phyloP scores from a whole-genome alignment of 371 early-diverging fungal species.

The Chytridium lagenaria region DNA sequence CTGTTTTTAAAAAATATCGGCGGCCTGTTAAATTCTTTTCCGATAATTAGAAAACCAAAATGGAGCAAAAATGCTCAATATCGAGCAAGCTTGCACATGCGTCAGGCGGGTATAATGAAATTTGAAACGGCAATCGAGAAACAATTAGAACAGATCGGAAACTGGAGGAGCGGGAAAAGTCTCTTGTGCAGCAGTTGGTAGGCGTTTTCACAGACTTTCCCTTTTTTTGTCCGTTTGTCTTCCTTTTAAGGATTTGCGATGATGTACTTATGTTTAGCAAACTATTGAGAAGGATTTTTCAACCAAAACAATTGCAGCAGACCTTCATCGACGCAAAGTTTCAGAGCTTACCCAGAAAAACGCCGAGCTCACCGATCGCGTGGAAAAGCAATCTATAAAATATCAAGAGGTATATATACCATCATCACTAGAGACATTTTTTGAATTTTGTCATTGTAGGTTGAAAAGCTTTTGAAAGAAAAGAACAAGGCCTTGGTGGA shows the following conservation, averaged over 20 bases:
- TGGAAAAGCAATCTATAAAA: slow-evolving; percentile 40
- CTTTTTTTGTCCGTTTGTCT: neutral
- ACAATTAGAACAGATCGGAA: slow-evolving; percentile 81
- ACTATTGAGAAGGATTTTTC: slow-evolving; percentile 57
- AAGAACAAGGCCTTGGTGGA: slow-evolving; percentile 62
- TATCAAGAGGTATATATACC: slow-evolving; percentile 53
- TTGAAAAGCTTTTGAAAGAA: slow-evolving; percentile 56
- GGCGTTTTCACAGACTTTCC: slow-evolving; percentile 12
- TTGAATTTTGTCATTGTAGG: slow-evolving; percentile 5
- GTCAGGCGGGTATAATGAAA: slow-evolving; percentile 65
- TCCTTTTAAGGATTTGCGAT: slow-evolving; percentile 6
- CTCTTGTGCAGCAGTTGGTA: slow-evolving; percentile 68
- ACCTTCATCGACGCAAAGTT: slow-evolving; percentile 56
- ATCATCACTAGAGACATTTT: neutral
- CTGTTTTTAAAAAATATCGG: too few species aligned
- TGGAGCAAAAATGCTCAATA: slow-evolving; percentile 72
- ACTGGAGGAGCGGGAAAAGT: slow-evolving; percentile 79
- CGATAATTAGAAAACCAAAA: slow-evolving; percentile 63
- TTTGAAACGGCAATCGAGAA: slow-evolving; percentile 81
- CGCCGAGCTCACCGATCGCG: slow-evolving; percentile 53
- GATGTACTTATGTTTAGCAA: slow-evolving; percentile 28
- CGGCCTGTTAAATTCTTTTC: neutral
- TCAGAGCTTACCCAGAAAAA: slow-evolving; percentile 56
- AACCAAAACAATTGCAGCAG: slow-evolving; percentile 53
- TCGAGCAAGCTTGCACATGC: slow-evolving; percentile 75